Evolutionary conservation across 1,284 basidiomycete species (phyloP).

Genomic region (Boletus coffeatus): DNA sequence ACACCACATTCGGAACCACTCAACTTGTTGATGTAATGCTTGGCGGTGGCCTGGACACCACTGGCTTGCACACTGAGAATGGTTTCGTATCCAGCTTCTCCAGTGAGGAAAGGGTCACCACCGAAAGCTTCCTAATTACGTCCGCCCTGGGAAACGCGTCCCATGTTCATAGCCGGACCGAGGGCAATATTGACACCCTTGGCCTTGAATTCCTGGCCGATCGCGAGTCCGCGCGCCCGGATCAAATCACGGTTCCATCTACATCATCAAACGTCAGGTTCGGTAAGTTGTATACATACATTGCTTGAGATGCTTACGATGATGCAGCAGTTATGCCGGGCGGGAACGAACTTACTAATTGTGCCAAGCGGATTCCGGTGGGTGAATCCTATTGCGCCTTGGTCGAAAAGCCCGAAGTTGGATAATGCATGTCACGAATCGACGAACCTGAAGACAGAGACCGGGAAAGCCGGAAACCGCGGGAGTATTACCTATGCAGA

Average conservation of each 20-base stretch:
- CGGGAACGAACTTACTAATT: constrained; percentile 43
- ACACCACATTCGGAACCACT: constrained; percentile 1
- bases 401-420: neutral
- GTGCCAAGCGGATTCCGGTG: constrained; percentile 41
- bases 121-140: constrained; percentile 73
- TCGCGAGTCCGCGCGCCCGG: constrained; percentile 57
- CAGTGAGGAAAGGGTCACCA: constrained; percentile 60
- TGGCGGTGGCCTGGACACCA: constrained; percentile 62
- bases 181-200: constrained; percentile 67
- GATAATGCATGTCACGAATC: constrained; percentile 18
- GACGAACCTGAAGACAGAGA: constrained; percentile 28
- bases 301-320: constrained; percentile 35
- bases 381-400: constrained; percentile 40
- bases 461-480: constrained; percentile 26
- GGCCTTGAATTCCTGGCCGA: constrained; percentile 67
- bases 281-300: neutral
- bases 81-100: constrained; percentile 58
- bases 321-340: constrained; percentile 50
- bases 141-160: constrained; percentile 41
- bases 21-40: constrained; percentile 61
- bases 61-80: constrained; percentile 57
- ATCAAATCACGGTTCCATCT: constrained; percentile 41
- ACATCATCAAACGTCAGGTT: neutral
- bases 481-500: constrained; percentile 40
- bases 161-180: constrained; percentile 58